Evolutionary conservation across 345 rosid genomes (phyloP), one percentile per base, ranked within the genome.

Genomic region (Excoecaria cochinchinensis): DNA sequence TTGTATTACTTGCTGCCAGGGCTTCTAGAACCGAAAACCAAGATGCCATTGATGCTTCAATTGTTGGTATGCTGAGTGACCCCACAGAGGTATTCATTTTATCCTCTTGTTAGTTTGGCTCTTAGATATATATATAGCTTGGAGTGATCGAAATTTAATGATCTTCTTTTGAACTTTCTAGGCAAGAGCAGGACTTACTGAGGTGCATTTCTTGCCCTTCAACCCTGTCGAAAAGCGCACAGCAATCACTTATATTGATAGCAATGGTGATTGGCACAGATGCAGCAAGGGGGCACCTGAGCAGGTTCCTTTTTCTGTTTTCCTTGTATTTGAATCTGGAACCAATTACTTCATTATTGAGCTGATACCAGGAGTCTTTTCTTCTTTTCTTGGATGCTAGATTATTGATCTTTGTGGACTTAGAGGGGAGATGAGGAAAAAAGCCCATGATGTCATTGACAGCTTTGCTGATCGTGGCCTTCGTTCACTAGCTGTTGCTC

Each of bases 221-320:
- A 95, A 95, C 75, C 98, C 98, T 0, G 98, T 95, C 38, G 98
- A 89, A 1, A 95, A 95, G 84, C 93, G 96, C 67, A 95, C 99
- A 24, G 99, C 99, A 3, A 95, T 92, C 50, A 93, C 99, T 56
- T 95, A 92, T 81, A 73, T 82, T 13, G 96, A 92, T 58, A 68
- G 70, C 80, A 76, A 82, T 6, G 98, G 90, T 8, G 85, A 91
- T 61, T 95, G 98, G 99, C 87, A 87, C 72, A 82, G 97, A 51
- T 69, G 87, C 62, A 95, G 99, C 83, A 95, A 95, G 83, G 98
- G 98, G 65, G 96, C 99, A 61, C 98, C 98, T 0, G 99, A 95
- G 83, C 98, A 95, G 75, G 98, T 91, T 77, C 10, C 15, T 59
- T 7, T 60, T 60, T 19, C 24, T 19, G 31, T 55, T n/a, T 58